A percentile compares a stretch with the other conserved stretches of the same genome.
phyloP scores from a whole-genome alignment of 1,284 basidiomycete genomes.

The Cystobasidium sp. region DNA sequence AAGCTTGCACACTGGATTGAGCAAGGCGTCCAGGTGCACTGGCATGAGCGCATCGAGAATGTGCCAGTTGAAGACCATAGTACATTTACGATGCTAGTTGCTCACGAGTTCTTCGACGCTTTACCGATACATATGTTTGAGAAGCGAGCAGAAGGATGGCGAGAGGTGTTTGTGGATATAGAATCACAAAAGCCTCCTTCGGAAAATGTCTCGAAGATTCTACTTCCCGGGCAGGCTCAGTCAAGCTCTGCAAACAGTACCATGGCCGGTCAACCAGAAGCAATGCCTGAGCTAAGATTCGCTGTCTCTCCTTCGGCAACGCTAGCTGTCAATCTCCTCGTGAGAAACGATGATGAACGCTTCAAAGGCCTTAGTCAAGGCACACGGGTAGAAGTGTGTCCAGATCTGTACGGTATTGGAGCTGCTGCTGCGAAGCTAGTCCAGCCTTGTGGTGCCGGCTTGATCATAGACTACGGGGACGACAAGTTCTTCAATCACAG shows the following conservation, averaged over 20 bases:
- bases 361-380: constrained; percentile 71
- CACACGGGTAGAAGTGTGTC: constrained; percentile 76
- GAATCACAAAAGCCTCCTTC: constrained; percentile 23
- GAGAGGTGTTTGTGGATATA: constrained; percentile 78
- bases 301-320: constrained; percentile 50
- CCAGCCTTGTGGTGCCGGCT: constrained; percentile 62
- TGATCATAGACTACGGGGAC: constrained; percentile 90
- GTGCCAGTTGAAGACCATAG: constrained; percentile 57
- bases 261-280: background rate
- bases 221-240: background rate
- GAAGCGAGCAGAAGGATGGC: constrained; percentile 68
- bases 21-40: constrained; percentile 61
- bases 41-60: constrained; percentile 76
- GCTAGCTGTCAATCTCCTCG: constrained; percentile 46
- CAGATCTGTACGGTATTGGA: constrained; percentile 70
- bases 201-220: background rate
- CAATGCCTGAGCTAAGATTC: constrained; percentile 44
- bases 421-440: constrained; percentile 70
- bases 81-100: constrained; percentile 81
- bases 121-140: constrained; percentile 89
- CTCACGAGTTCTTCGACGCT: constrained; percentile 98
- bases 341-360: constrained; percentile 58
- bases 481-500: constrained; percentile 73
- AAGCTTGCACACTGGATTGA: constrained; percentile 59
- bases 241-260: background rate